Base-by-base conservation (phyloP, 805 yeast species). In the Candida pseudofarinosa region DNA sequence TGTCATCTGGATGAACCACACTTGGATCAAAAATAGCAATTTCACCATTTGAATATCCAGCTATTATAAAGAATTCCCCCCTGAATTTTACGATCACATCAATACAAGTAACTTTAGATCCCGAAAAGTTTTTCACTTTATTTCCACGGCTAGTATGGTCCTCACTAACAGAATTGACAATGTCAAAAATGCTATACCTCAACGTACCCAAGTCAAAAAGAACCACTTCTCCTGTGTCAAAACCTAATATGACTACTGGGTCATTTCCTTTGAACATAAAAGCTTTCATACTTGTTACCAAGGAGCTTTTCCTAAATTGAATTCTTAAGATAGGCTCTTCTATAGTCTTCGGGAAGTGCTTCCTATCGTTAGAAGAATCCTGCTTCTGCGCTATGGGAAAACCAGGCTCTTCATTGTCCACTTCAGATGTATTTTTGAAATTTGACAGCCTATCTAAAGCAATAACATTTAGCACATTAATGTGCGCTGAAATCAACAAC, bases 21-120 rank as follows among this genome's bases (percentile, higher is more conserved):
- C 48, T 53, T 3, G 69, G 67, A 50, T 76, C 76, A 40, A 80
- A 71, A 3, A 80, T 58, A 35, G 73, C 59, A 3, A 82, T 62
- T 39, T 79, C 78, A 2, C 91, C 91, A 60, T 82, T 81, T 19
- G 79, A 68, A 53, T 72, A 82, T 1, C 84, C 88, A 2, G 75
- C 83, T 10, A 77, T 63, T 12, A 83, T 73, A 46, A 71, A 70
- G 19, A 67, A 56, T 3, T 76, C 80, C 50, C 66, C 59, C 12
- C 54, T 51, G 0, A 73, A 68, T 58, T 54, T 48, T 51, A 53
- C 34, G 28, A 53, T 54, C 18, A 49, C 50, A n/a, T 61, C 60
- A 6, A 59, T 19, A 28, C 61, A 52, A 2, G 67, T 57, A 5
- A 57, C 55, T 0, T 56, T 43, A 12, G 49, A 46, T 33, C 42